A percentile compares a stretch with the other conserved stretches of the same genome.
Evolutionary conservation across 768 basidiomycete genomes (phyloP).

Genomic region (Rhodotorula graminis): DNA sequence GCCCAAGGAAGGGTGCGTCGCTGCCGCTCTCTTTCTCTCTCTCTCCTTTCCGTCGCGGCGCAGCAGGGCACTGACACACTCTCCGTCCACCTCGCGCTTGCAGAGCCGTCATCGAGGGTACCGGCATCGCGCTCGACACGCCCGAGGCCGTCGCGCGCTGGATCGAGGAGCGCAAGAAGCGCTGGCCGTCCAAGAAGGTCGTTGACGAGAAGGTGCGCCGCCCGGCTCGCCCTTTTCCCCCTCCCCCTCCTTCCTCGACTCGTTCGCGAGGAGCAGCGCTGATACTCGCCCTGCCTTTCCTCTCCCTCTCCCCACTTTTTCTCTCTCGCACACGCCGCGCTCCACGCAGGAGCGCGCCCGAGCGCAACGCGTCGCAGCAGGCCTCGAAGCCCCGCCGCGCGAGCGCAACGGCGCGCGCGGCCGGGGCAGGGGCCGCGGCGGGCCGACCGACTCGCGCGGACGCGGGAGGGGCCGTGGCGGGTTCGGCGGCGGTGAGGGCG

Average conservation of each 20-base stretch:
- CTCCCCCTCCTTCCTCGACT: background rate
- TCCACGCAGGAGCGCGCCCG: slow-evolving; percentile 12
- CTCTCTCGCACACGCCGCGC: too few relatives aligned
- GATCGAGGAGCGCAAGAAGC: slow-evolving; percentile 80
- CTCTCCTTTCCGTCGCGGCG: too few relatives aligned
- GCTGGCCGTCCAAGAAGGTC: slow-evolving; percentile 68
- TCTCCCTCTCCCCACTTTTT: too few relatives aligned
- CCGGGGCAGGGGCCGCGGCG: slow-evolving; percentile 15
- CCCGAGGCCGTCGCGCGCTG: slow-evolving; percentile 77
- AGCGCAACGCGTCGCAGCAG: slow-evolving; percentile 24
- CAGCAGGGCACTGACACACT: too few relatives aligned
- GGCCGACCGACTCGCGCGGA: background rate
- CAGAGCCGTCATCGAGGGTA: slow-evolving; percentile 55
- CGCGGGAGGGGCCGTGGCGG: background rate
- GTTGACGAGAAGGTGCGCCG: slow-evolving; percentile 63
- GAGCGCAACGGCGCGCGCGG: slow-evolving; percentile 6
- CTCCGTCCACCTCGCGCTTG: too few relatives aligned
- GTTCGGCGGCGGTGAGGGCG: background rate
- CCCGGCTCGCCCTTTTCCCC: too few relatives aligned
- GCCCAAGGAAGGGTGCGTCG: slow-evolving; percentile 45
- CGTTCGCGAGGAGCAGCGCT: too few relatives aligned
- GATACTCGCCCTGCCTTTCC: too few relatives aligned
- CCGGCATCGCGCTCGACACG: slow-evolving; percentile 67
- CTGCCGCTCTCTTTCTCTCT: background rate
- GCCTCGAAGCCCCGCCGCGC: slow-evolving; percentile 25